Conservation (phyloP, 2,329 filamentous ascomycete genomes). For the Anthostomella pinea region DNA sequence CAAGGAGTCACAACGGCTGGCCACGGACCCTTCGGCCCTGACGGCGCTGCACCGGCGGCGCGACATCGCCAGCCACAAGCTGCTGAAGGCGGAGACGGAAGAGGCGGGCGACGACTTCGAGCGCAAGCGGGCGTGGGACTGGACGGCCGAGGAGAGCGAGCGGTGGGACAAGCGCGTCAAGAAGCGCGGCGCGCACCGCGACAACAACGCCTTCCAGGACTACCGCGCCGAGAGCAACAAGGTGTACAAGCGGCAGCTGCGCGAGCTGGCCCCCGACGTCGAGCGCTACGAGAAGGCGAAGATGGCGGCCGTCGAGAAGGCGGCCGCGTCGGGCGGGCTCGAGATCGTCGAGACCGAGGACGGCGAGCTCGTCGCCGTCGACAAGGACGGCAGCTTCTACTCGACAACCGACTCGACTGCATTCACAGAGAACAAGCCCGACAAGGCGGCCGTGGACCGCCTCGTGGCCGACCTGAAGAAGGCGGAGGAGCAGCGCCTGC, state of each 20-base stretch:
- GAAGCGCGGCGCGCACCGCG: constrained; percentile 77
- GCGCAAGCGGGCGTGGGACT: constrained; percentile 97
- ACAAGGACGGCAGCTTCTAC: constrained; percentile 88
- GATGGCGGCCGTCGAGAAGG: constrained; percentile 77
- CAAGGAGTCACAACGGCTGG: constrained; percentile 75
- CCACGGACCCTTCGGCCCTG: constrained; percentile 74
- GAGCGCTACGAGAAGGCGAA: constrained; percentile 87
- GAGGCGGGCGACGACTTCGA: constrained; percentile 89
- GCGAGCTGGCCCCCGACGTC: constrained; percentile 71
- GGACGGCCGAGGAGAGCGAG: constrained; percentile 93
- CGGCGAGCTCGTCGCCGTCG: constrained; percentile 90
- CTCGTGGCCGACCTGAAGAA: constrained; percentile 83
- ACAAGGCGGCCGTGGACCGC: constrained; percentile 81
- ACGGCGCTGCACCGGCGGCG: constrained; percentile 79
- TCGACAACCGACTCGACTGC: constrained; percentile 79
- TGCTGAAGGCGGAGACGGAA: constrained; percentile 87
- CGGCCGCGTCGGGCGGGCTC: constrained; percentile 78
- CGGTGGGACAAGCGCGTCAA: constrained; percentile 87
- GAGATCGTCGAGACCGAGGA: constrained; percentile 96
- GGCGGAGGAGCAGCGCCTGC: constrained; percentile 81
- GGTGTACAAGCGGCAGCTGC: constrained; percentile 88
- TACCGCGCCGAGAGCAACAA: constrained; percentile 86
- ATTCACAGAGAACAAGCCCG: constrained; percentile 82
- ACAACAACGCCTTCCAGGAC: constrained; percentile 87
- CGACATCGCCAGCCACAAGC: constrained; percentile 85